A percentile compares a stretch with the other conserved stretches of the same genome.
Conservation (phyloP, 179 eudicot species). For the Patellifolia procumbens region DNA sequence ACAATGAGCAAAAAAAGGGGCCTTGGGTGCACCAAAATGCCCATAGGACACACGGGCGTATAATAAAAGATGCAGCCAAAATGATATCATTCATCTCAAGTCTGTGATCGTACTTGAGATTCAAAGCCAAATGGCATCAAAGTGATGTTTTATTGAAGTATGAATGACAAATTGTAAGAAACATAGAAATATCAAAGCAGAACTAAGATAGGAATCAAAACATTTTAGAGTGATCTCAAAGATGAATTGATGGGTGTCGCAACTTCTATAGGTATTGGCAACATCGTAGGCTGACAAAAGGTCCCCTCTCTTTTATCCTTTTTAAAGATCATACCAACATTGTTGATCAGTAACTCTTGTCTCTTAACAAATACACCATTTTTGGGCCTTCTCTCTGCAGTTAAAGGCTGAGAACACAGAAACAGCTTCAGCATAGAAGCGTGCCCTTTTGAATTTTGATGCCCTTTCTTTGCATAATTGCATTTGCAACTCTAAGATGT, state of each 20-base stretch:
- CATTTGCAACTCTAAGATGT: slow-evolving; percentile 19
- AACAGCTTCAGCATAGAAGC: slow-evolving; percentile 20
- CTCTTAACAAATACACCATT: slow-evolving; percentile 11
- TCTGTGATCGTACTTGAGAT: not conserved
- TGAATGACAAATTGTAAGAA: too few relatives aligned
- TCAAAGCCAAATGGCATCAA: slow-evolving; percentile 3
- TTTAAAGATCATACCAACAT: slow-evolving; percentile 23
- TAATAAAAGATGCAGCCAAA: not conserved
- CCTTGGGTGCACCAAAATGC: too few relatives aligned
- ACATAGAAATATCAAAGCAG: not conserved
- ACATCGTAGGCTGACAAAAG: slow-evolving; percentile 51
- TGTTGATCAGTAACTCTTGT: slow-evolving; percentile 10
- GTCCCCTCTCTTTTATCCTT: slow-evolving; percentile 2
- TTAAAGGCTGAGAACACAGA: slow-evolving; percentile 26
- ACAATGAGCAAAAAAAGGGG: too few relatives aligned
- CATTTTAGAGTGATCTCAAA: slow-evolving; percentile 13
- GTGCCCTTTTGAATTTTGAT: slow-evolving; percentile 35
- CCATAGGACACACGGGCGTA: not conserved
- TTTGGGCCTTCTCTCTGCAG: slow-evolving; percentile 12
- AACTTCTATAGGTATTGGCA: slow-evolving; percentile 39
- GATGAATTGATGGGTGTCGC: slow-evolving; percentile 16
- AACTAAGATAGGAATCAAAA: not conserved
- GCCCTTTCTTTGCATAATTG: not conserved
- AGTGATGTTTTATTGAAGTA: not conserved
- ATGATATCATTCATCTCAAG: not conserved